Evolutionary conservation across 352 stramenopile genomes (phyloP).

Genomic region (Phytopythium mirpurense): DNA sequence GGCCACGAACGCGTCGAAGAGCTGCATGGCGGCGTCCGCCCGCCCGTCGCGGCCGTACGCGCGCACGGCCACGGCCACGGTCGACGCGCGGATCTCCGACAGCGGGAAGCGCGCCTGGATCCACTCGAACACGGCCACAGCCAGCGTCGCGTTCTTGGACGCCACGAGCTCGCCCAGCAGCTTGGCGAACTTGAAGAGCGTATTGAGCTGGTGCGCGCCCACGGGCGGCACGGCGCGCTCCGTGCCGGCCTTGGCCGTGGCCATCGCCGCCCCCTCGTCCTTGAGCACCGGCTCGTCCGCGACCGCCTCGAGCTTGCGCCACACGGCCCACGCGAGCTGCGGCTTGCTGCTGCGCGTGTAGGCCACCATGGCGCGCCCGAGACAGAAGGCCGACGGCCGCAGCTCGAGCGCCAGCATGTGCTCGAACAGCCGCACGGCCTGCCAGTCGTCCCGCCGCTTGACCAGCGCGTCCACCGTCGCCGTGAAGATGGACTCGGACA

Average conservation of each 20-base stretch:
- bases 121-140: constrained; percentile 59
- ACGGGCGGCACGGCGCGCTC: constrained; percentile 29
- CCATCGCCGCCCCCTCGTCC: too few relatives aligned
- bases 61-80: constrained; percentile 66
- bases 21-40: constrained; percentile 52
- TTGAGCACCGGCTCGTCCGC: not conserved
- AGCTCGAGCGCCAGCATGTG: constrained; percentile 68
- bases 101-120: constrained; percentile 42
- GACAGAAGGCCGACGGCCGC: constrained; percentile 62
- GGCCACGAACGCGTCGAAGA: constrained; percentile 68
- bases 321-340: constrained; percentile 57
- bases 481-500: constrained; percentile 75
- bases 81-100: constrained; percentile 38
- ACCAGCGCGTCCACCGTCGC: constrained; percentile 69
- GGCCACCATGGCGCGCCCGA: constrained; percentile 68
- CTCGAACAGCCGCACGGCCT: constrained; percentile 62
- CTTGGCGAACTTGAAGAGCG: constrained; percentile 53
- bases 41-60: constrained; percentile 59
- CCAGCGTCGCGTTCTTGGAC: constrained; percentile 57
- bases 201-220: not conserved
- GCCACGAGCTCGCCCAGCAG: constrained; percentile 52
- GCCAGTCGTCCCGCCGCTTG: constrained; percentile 51
- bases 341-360: constrained; percentile 71
- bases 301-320: constrained; percentile 47
- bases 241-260: too few relatives aligned